A percentile compares a stretch with the other conserved stretches of the same genome.
phyloP scores from a whole-genome alignment of 2,329 filamentous ascomycete species.

The Cladosporium cucumerinum region DNA sequence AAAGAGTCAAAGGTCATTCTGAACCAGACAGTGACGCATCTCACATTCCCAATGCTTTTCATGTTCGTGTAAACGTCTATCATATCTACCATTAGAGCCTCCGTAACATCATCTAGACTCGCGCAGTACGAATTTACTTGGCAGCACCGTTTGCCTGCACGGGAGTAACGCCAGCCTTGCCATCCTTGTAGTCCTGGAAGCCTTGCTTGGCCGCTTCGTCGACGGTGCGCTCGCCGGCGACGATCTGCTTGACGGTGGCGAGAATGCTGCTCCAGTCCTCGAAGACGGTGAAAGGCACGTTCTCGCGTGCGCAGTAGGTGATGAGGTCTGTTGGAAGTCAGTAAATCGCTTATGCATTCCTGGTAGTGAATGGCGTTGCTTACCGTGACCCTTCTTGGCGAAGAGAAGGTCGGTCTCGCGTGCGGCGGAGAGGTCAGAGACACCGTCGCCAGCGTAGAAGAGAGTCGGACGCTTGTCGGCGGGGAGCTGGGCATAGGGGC shows the following conservation, averaged over 20 bases:
- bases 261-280: conserved; percentile 79
- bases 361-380: background rate
- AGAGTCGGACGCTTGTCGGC: conserved; percentile 68
- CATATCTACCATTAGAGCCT: background rate
- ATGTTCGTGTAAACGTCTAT: background rate
- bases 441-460: conserved; percentile 93
- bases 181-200: conserved; percentile 46
- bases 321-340: conserved; percentile 64
- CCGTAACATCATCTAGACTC: background rate
- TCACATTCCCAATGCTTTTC: background rate
- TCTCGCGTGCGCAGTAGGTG: conserved; percentile 77
- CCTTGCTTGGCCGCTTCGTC: conserved; percentile 63
- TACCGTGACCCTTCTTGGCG: conserved; percentile 84
- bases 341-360: background rate
- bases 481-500: conserved; percentile 76
- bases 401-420: conserved; percentile 91
- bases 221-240: conserved; percentile 67
- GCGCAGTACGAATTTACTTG: background rate
- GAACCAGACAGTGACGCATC: background rate
- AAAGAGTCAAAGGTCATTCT: background rate
- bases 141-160: conserved; percentile 7
- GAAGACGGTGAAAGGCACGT: conserved; percentile 84
- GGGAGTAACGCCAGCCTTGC: conserved; percentile 37
- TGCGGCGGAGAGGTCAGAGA: conserved; percentile 87
- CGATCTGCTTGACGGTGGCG: conserved; percentile 70